These are phyloP conservation scores for Saxophila tyrrhenica DNA, from an alignment of 495 filamentous ascomycete genomes.

Conservation along the genomic window DNA sequence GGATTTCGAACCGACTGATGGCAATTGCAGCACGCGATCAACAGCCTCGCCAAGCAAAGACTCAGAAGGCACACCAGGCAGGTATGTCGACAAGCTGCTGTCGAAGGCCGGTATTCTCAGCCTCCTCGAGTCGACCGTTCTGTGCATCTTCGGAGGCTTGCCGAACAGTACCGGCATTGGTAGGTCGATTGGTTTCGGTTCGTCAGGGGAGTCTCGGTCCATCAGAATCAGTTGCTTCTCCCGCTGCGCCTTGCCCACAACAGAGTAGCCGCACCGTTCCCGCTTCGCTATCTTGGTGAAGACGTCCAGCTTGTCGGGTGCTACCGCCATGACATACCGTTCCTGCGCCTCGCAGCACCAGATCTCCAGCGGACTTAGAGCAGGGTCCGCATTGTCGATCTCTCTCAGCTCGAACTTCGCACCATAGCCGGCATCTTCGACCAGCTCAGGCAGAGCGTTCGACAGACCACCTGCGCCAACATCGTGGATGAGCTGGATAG, in stretches of 20 bases:
- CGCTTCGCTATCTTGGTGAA: slow-evolving; percentile 75
- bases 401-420: slow-evolving; percentile 85
- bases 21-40: slow-evolving; percentile 68
- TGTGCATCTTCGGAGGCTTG: slow-evolving; percentile 73
- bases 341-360: slow-evolving; percentile 98
- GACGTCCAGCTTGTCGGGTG: slow-evolving; percentile 62
- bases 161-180: slow-evolving; percentile 89
- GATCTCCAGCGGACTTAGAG: slow-evolving; percentile 91
- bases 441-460: slow-evolving; percentile 85
- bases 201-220: slow-evolving; percentile 68
- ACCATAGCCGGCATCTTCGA: slow-evolving; percentile 80
- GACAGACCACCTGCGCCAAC: slow-evolving; percentile 91
- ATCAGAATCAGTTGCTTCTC: slow-evolving; percentile 64
- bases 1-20: slow-evolving; percentile 85
- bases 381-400: slow-evolving; percentile 74
- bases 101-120: slow-evolving; percentile 63
- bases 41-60: slow-evolving; percentile 65
- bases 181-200: slow-evolving; percentile 73
- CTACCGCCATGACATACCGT: slow-evolving; percentile 79
- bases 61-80: slow-evolving; percentile 49
- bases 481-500: slow-evolving; percentile 93
- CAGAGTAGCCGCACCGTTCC: slow-evolving; percentile 87
- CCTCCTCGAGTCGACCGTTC: slow-evolving; percentile 64
- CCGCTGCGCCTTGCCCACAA: slow-evolving; percentile 70
- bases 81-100: slow-evolving; percentile 48